A percentile compares a stretch with the other conserved stretches of the same genome.
These are phyloP conservation scores for Earliella scabrosa DNA, from an alignment of 1,284 basidiomycete species.

Conservation along the genomic window DNA sequence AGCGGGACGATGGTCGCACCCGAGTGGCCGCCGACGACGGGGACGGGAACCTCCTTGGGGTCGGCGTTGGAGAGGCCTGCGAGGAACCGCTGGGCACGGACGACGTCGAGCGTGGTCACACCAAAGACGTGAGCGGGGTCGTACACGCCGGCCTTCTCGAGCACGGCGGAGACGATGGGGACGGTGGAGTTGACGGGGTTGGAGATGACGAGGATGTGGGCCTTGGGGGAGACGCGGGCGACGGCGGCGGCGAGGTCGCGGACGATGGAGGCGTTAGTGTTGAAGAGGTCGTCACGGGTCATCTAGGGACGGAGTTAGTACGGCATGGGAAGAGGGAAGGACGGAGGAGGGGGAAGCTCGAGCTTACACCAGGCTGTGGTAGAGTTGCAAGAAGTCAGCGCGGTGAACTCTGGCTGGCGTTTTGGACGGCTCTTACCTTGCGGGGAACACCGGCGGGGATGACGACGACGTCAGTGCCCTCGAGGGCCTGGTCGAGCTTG, in stretches of 20 bases:
- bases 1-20: conserved; percentile 96
- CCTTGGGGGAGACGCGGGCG: conserved; percentile 87
- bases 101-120: conserved; percentile 97
- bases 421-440: conserved; percentile 64
- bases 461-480: conserved; percentile 89
- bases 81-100: conserved; percentile 94
- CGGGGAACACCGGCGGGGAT: conserved; percentile 98
- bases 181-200: conserved; percentile 97
- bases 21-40: conserved; percentile 96
- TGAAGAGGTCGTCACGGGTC: conserved; percentile 99
- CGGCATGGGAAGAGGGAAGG: conserved; percentile 19
- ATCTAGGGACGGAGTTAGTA: conserved; percentile 56
- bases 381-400: conserved; percentile 29
- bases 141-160: conserved; percentile 94
- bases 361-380: conserved; percentile 73
- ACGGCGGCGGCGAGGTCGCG: conserved; percentile 93
- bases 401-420: conserved; percentile 2
- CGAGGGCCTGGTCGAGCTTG: conserved; percentile 85
- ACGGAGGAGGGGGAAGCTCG: conserved; percentile 8
- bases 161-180: conserved; percentile 93
- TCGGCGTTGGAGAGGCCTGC: conserved; percentile 72
- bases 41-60: conserved; percentile 73
- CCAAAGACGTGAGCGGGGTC: conserved; percentile 83
- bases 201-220: conserved; percentile 95
- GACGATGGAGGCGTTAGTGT: conserved; percentile 96